These are phyloP conservation scores for Microsporum canis DNA, from an alignment of 2,329 filamentous ascomycete species.

Conservation along the genomic window DNA sequence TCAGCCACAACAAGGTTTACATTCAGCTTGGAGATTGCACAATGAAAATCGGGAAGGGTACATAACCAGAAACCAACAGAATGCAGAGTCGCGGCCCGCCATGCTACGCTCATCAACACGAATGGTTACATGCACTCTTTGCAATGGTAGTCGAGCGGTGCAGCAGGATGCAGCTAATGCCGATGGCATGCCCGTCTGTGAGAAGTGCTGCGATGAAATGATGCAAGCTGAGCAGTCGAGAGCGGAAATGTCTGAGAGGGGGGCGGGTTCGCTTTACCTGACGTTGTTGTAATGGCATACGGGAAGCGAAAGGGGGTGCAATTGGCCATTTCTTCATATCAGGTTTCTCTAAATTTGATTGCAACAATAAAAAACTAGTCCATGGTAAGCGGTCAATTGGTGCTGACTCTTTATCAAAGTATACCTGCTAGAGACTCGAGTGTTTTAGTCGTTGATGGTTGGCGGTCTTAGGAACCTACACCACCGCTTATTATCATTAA, in stretches of 20 bases:
- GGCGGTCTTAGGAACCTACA: too few relatives aligned
- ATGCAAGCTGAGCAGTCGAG: conserved; percentile 1
- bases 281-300: background rate
- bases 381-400: too few relatives aligned
- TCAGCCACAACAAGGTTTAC: background rate
- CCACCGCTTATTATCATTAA: too few relatives aligned
- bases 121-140: background rate
- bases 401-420: too few relatives aligned
- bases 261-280: background rate
- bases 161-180: conserved; percentile 4
- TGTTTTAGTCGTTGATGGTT: too few relatives aligned
- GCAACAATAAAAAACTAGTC: background rate
- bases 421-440: too few relatives aligned
- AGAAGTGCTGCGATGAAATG: conserved; percentile 6
- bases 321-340: background rate
- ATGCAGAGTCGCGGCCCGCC: background rate
- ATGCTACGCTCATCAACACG: background rate
- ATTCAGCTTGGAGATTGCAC: background rate
- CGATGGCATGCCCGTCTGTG: conserved; percentile 5
- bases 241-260: background rate
- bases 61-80: background rate
- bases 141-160: background rate
- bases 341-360: background rate
- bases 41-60: background rate
- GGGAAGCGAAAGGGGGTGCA: too few relatives aligned